Base-by-base conservation (phyloP, 495 filamentous ascomycete species). In the Cryomyces minteri region DNA sequence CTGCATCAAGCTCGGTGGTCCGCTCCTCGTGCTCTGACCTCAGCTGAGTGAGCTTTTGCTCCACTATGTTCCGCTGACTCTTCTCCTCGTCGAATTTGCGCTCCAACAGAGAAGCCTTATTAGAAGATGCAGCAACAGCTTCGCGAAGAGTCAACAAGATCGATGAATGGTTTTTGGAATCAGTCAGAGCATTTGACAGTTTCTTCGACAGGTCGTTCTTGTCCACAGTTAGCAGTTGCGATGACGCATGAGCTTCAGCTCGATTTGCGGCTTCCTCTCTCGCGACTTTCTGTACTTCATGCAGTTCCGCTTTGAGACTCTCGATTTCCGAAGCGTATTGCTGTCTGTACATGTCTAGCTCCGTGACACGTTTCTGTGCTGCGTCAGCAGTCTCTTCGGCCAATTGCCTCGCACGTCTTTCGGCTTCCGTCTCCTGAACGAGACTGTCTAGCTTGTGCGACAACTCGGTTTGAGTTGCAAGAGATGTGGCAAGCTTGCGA, bases 301-400 rank as follows among this genome's bases (percentile, higher is more conserved):
- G 84, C 29, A 99, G 62, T 53, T 94, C 84, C 4, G 81, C 77
- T 48, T 84, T 79, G 39, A 99, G 63, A 33, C 76, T 79, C 60
- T 95, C 90, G 4, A 87, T 68, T 53, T 95, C 88, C 1, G 80
- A 71, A 6, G 82, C 71, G 43, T 80, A 84, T 48, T 76, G 80
- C 49, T 90, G 82, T 60, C 86, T 80, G 50, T 74, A 80, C n/a
- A 58, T 58, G 52, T 95, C 88, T 5, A 96, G 65, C 49, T 94
- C 85, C 7, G 76, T 69, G 55, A 93, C 75, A 28, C 88, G 75
- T 61, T 76, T 82, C 51, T 94, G 76, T 12, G 86, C 81, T 14
- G 84, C 82, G 44, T 80, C 79, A 7, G 80, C 74, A 2, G 82
- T 88, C 45, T 94, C 88, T 53, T 99, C 90, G 0, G 90, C 87